These are phyloP conservation scores for Aspergillus bridgeri DNA, from an alignment of 495 filamentous ascomycete genomes.

Conservation along the genomic window DNA sequence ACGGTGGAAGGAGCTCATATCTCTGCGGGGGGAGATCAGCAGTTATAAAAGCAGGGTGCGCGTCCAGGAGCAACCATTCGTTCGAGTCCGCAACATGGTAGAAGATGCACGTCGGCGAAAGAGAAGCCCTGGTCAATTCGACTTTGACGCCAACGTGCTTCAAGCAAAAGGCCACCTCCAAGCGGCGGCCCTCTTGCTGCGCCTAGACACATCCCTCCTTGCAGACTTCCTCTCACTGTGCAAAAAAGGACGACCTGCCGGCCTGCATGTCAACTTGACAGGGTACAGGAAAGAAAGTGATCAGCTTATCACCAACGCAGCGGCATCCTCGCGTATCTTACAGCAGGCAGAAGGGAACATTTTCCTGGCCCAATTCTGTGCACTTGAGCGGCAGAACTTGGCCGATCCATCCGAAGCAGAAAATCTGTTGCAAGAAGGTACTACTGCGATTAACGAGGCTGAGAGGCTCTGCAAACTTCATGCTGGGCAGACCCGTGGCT, in stretches of 20 bases:
- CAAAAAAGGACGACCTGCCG: not conserved
- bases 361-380: constrained; percentile 34
- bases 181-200: constrained; percentile 49
- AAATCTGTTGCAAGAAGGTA: constrained; percentile 22
- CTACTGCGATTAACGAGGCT: constrained; percentile 26
- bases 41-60: constrained; percentile 43
- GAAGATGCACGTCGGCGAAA: constrained; percentile 47
- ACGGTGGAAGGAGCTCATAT: constrained; percentile 40
- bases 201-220: constrained; percentile 56
- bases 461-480: constrained; percentile 6
- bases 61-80: constrained; percentile 61
- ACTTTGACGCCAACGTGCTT: constrained; percentile 43
- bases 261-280: constrained; percentile 33
- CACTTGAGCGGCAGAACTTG: constrained; percentile 30
- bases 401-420: constrained; percentile 8
- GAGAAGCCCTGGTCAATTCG: constrained; percentile 35
- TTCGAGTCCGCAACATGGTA: constrained; percentile 54
- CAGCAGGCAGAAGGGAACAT: constrained; percentile 31
- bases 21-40: constrained; percentile 39
- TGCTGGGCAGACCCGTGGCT: constrained; percentile 8
- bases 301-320: constrained; percentile 15
- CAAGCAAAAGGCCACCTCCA: constrained; percentile 49
- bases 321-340: constrained; percentile 10
- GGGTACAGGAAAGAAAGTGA: constrained; percentile 30
- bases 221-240: constrained; percentile 47